Percentiles rank a stretch among this genome's conserved stretches.
Conservation (phyloP, 495 filamentous ascomycete genomes). For the Tetracladium marchalianum region DNA sequence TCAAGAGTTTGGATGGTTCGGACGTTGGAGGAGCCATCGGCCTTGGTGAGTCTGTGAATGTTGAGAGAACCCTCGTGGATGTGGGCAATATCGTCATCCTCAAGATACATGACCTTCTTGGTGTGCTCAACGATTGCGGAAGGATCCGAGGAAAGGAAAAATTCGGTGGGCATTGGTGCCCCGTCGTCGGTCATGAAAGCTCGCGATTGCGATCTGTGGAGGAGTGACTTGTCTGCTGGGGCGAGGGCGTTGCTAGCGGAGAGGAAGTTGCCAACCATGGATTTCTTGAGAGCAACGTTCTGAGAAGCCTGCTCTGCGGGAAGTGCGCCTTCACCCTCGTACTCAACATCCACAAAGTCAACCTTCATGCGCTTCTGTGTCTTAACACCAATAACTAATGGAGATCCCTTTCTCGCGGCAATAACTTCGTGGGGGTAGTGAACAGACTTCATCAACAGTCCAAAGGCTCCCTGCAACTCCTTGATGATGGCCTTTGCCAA, state of each 20-base stretch:
- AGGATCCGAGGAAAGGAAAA: conserved; percentile 96
- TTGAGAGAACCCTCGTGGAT: conserved; percentile 98
- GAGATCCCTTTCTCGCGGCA: conserved; percentile 95
- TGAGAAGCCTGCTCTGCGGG: conserved; percentile 92
- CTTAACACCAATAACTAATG: conserved; percentile 88
- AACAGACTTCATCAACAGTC: conserved; percentile 91
- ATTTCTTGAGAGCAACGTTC: conserved; percentile 91
- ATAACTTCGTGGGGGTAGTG: conserved; percentile 98
- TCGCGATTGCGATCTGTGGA: conserved; percentile 95
- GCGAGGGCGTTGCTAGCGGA: conserved; percentile 64
- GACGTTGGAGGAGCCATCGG: conserved; percentile 92
- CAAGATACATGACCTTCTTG: conserved; percentile 98
- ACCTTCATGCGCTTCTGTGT: conserved; percentile 99
- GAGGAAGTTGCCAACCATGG: conserved; percentile 40
- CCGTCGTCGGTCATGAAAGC: conserved; percentile 98
- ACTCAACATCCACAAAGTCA: conserved; percentile 98
- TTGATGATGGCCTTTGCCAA: conserved; percentile 96
- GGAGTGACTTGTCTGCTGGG: conserved; percentile 88
- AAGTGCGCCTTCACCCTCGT: conserved; percentile 74
- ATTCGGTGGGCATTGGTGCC: conserved; percentile 93
- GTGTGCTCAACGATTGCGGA: conserved; percentile 98
- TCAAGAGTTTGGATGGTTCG: conserved; percentile 96
- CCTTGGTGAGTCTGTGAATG: conserved; percentile 94
- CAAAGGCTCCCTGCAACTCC: conserved; percentile 95
- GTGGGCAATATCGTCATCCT: conserved; percentile 98